Percentiles rank a stretch among this genome's conserved stretches.
Evolutionary conservation across 2,329 filamentous ascomycete species (phyloP).

Genomic region (Penicillium sp.): DNA sequence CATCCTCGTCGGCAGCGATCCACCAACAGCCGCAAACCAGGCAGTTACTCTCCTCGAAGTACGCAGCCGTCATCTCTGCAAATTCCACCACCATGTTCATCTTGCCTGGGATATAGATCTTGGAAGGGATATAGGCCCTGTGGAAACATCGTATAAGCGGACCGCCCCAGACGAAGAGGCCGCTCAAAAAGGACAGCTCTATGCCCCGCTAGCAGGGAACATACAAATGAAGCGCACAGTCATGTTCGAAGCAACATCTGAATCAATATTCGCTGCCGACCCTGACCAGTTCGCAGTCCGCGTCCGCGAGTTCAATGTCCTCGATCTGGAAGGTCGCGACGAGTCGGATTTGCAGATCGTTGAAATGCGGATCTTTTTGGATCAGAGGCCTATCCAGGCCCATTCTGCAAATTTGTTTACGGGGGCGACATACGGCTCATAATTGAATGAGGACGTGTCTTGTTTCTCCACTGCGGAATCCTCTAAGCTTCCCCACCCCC

Average conservation of each 20-base stretch:
- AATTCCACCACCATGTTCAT: constrained; percentile 18
- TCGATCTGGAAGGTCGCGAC: constrained; percentile 13
- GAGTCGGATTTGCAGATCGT: constrained; percentile 14
- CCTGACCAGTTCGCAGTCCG: constrained; percentile 21
- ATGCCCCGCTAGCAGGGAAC: constrained; percentile 3
- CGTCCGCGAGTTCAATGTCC: constrained; percentile 20
- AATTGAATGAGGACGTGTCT: neutral
- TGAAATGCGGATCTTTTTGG: constrained; percentile 22
- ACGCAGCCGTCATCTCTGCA: constrained; percentile 13
- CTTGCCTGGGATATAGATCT: constrained; percentile 24
- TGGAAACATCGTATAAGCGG: neutral
- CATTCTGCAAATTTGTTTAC: constrained; percentile 8
- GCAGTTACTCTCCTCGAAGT: constrained; percentile 17
- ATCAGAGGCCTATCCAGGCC: constrained; percentile 19
- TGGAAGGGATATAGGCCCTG: neutral
- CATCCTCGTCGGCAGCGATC: constrained; percentile 18
- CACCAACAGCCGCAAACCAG: constrained; percentile 7
- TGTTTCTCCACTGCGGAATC: constrained; percentile 13
- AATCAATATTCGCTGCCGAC: constrained; percentile 19
- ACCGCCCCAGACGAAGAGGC: neutral
- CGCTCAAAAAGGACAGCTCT: neutral
- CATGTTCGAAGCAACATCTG: constrained; percentile 22
- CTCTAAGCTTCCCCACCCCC: neutral
- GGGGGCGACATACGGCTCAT: neutral
- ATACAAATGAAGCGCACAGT: constrained; percentile 17